Percentiles rank a stretch among this genome's conserved stretches.
phyloP scores from a whole-genome alignment of 768 basidiomycete genomes.

The Hygrophorus pudorinus region DNA sequence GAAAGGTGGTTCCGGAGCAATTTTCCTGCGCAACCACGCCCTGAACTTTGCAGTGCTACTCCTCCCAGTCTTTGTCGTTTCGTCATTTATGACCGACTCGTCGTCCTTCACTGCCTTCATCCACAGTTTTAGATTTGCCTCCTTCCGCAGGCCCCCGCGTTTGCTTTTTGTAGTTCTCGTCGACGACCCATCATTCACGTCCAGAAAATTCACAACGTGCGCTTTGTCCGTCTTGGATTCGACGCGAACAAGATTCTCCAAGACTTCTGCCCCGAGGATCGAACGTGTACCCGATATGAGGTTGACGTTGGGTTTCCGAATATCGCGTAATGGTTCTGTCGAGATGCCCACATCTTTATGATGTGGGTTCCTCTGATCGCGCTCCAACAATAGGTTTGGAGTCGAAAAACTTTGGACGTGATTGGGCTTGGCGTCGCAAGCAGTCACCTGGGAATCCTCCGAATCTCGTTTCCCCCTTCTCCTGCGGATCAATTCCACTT shows the following conservation, averaged over 20 bases:
- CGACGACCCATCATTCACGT: slow-evolving; percentile 3
- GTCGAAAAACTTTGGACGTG: background rate
- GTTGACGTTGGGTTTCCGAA: too few relatives aligned
- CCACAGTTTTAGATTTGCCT: slow-evolving; percentile 30
- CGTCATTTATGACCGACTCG: slow-evolving; percentile 22
- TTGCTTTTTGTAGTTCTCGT: slow-evolving; percentile 10
- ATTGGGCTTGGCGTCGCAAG: slow-evolving; percentile 24
- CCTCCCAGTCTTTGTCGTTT: slow-evolving; percentile 18
- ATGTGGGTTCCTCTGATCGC: slow-evolving; percentile 8
- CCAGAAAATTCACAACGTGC: background rate
- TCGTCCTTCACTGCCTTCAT: slow-evolving; percentile 34
- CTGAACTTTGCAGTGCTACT: slow-evolving; percentile 41
- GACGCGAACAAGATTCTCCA: slow-evolving; percentile 6
- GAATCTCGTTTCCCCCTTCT: slow-evolving; percentile 41
- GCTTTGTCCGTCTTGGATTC: slow-evolving; percentile 13
- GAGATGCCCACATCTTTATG: slow-evolving; percentile 3
- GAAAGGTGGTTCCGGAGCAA: slow-evolving; percentile 27
- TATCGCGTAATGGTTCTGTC: too few relatives aligned
- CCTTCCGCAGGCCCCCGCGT: slow-evolving; percentile 15
- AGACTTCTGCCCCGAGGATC: background rate
- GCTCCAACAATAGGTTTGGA: slow-evolving; percentile 8
- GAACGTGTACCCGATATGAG: too few relatives aligned
- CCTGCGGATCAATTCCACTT: slow-evolving; percentile 8
- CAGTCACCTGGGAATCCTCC: slow-evolving; percentile 54
- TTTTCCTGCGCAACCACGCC: slow-evolving; percentile 56